These are phyloP conservation scores for Ogataea zsoltii DNA, from an alignment of 805 yeast species.

Conservation along the genomic window DNA sequence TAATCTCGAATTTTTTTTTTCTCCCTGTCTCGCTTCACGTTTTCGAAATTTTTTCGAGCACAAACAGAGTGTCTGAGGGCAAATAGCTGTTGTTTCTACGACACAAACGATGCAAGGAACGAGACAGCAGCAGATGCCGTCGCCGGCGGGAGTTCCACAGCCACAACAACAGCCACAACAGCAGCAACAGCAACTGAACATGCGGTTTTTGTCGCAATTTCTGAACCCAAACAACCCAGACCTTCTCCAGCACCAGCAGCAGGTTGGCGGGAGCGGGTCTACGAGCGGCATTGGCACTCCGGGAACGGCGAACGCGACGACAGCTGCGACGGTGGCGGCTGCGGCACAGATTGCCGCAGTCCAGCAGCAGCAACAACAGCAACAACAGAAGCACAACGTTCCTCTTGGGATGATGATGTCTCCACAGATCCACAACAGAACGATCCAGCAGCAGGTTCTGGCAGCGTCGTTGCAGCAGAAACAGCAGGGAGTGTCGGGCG, in stretches of 20 bases:
- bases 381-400: constrained; percentile 20
- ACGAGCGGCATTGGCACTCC: constrained; percentile 11
- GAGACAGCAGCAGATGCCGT: constrained; percentile 20
- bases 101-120: constrained; percentile 8
- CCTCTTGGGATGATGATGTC: constrained; percentile 36
- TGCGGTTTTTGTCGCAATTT: constrained; percentile 29
- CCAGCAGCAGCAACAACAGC: constrained; percentile 18
- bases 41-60: not conserved
- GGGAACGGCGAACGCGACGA: constrained; percentile 6
- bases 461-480: constrained; percentile 29
- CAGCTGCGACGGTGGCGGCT: constrained; percentile 25
- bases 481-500: constrained; percentile 6
- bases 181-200: constrained; percentile 26
- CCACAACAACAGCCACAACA: constrained; percentile 22
- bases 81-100: not conserved
- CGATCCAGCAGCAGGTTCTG: constrained; percentile 31
- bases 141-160: constrained; percentile 17
- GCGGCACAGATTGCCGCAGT: constrained; percentile 25
- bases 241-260: constrained; percentile 17
- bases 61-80: not conserved
- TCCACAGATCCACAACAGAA: constrained; percentile 35
- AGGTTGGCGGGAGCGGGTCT: constrained; percentile 7
- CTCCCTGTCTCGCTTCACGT: too few relatives aligned
- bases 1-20: not conserved
- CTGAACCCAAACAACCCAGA: constrained; percentile 25